A percentile compares a stretch with the other conserved stretches of the same genome.
Evolutionary conservation across 2,329 filamentous ascomycete genomes (phyloP).

Genomic region (Ophiostoma montium): DNA sequence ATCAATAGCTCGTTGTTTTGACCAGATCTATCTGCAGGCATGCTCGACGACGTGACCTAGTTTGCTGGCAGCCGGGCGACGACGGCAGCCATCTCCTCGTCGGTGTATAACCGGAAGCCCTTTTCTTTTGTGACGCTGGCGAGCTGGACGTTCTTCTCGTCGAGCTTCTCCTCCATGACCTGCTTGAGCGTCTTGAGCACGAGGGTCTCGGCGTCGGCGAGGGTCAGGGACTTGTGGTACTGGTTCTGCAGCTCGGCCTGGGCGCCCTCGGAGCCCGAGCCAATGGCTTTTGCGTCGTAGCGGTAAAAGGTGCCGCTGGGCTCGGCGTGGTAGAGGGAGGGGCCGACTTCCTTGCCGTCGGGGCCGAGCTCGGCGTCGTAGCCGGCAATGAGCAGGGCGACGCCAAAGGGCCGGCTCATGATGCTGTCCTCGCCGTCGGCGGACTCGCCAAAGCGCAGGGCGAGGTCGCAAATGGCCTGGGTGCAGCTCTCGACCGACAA

Average conservation of each 20-base stretch:
- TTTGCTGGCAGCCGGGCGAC: conserved; percentile 69
- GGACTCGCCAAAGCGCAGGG: conserved; percentile 89
- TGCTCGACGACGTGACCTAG: conserved; percentile 21
- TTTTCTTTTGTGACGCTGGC: conserved; percentile 96
- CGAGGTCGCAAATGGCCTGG: conserved; percentile 95
- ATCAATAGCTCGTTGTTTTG: not conserved
- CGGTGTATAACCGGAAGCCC: conserved; percentile 96
- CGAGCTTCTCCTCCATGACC: conserved; percentile 99
- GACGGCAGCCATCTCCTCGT: conserved; percentile 90
- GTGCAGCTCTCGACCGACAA: conserved; percentile 95
- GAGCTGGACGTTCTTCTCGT: conserved; percentile 96
- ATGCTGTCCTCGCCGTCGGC: conserved; percentile 97
- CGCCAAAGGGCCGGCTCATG: conserved; percentile 95
- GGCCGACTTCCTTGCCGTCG: conserved; percentile 58
- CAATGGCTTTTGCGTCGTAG: conserved; percentile 98
- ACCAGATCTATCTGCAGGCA: not conserved
- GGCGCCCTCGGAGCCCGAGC: conserved; percentile 90
- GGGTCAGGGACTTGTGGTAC: conserved; percentile 94
- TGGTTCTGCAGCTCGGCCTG: conserved; percentile 97
- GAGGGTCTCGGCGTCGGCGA: conserved; percentile 83
- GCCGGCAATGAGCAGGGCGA: conserved; percentile 88
- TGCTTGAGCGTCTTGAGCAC: conserved; percentile 98
- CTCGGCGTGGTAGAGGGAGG: conserved; percentile 94
- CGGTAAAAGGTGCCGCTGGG: conserved; percentile 97
- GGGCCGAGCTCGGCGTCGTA: conserved; percentile 43